A percentile compares a stretch with the other conserved stretches of the same genome.
Conservation (phyloP, 345 rosid genomes). For the Reutealis trisperma region DNA sequence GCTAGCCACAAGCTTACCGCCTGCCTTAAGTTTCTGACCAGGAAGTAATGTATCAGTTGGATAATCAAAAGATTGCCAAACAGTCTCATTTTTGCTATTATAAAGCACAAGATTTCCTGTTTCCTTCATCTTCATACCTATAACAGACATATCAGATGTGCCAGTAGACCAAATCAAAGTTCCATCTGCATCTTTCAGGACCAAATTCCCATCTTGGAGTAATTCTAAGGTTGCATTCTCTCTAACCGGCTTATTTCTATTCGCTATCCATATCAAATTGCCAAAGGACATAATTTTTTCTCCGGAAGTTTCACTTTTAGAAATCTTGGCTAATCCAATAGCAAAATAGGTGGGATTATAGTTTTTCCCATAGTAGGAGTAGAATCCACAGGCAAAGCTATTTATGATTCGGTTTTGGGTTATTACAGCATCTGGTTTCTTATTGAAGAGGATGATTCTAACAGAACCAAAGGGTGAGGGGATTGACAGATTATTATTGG, state of each 20-base stretch:
- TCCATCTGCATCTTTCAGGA: constrained; percentile 5
- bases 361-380: not conserved
- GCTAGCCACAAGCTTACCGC: constrained; percentile 9
- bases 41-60: constrained; percentile 1
- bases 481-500: not conserved
- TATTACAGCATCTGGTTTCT: not conserved
- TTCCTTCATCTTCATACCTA: not conserved
- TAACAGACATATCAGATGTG: not conserved
- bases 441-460: not conserved
- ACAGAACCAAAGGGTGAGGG: not conserved
- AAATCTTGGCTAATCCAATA: not conserved
- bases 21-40: not conserved
- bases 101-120: constrained; percentile 9
- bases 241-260: not conserved
- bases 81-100: not conserved
- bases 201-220: not conserved
- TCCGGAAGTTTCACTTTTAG: not conserved
- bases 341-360: not conserved
- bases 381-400: constrained; percentile 6
- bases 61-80: constrained; percentile 20
- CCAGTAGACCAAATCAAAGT: not conserved
- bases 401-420: too few species aligned
- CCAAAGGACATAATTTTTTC: not conserved
- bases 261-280: not conserved
- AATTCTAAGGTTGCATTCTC: not conserved